phyloP scores from a whole-genome alignment of 495 filamentous ascomycete species.

The Talaromyces liani region DNA sequence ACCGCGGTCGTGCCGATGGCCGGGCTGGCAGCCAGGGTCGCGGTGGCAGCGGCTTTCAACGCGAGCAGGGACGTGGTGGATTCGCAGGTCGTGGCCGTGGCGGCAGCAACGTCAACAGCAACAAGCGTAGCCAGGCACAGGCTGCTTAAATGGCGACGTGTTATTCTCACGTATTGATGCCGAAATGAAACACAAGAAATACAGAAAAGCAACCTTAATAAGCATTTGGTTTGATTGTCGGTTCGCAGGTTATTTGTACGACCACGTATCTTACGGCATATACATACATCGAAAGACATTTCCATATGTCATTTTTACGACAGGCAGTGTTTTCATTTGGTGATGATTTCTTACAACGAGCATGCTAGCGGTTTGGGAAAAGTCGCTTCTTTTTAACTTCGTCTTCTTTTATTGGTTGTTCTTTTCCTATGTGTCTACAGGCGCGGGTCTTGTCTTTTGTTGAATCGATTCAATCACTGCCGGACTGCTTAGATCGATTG shows the following conservation, averaged over 20 bases:
- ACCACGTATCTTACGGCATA: conserved; percentile 2
- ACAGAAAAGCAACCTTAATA: neutral
- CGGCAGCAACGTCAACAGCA: conserved; percentile 41
- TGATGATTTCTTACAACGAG: conserved; percentile 7
- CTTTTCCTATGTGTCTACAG: neutral
- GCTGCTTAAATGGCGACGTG: conserved; percentile 29
- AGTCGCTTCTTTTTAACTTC: neutral
- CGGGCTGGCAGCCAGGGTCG: conserved; percentile 59
- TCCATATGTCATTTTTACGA: conserved; percentile 1
- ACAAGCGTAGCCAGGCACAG: conserved; percentile 43
- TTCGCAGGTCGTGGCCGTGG: conserved; percentile 47
- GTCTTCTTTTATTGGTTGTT: conserved; percentile 4
- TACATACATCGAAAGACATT: neutral
- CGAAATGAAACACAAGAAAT: conserved; percentile 2
- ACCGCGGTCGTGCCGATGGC: conserved; percentile 59
- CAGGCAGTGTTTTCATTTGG: neutral
- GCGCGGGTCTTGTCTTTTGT: conserved; percentile 8
- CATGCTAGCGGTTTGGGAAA: neutral
- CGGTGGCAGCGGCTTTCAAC: conserved; percentile 53
- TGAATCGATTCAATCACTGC: neutral
- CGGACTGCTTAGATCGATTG: neutral
- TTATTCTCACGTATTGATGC: neutral
- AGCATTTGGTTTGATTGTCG: neutral
- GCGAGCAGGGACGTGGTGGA: conserved; percentile 52
- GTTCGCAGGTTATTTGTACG: neutral